Percentiles rank a stretch among this genome's conserved stretches.
Conservation (phyloP, 345 rosid species). For the Balakata baccata region DNA sequence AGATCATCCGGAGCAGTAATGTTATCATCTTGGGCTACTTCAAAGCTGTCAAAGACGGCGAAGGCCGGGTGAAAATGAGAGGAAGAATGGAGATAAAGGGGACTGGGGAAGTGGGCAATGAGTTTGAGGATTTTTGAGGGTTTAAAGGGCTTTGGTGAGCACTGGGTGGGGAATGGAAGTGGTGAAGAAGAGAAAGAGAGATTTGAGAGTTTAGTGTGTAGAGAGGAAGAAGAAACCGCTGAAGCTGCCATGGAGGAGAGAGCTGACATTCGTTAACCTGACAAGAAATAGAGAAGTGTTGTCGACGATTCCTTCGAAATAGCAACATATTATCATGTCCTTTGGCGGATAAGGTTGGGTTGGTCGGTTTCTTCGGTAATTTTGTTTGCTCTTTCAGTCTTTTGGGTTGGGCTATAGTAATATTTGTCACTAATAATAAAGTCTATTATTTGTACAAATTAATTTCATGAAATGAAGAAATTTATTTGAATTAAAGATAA, state of each 20-base stretch:
- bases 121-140: constrained; percentile 43
- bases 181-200: constrained; percentile 22
- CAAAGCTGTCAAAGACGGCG: constrained; percentile 36
- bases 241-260: constrained; percentile 34
- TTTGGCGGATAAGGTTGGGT: constrained; percentile 29
- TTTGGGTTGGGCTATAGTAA: neutral
- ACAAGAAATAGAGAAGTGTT: neutral
- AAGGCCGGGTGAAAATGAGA: constrained; percentile 33
- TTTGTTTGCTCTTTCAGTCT: neutral
- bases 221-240: constrained; percentile 32
- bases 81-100: constrained; percentile 18
- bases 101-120: constrained; percentile 34
- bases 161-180: constrained; percentile 20
- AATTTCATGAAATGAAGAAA: too few relatives aligned
- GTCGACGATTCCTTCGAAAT: neutral
- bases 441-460: too few relatives aligned
- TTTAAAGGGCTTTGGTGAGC: constrained; percentile 22
- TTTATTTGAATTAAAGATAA: too few relatives aligned
- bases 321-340: neutral
- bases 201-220: constrained; percentile 29
- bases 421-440: too few relatives aligned
- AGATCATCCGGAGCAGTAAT: constrained; percentile 26
- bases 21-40: constrained; percentile 28
- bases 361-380: neutral
- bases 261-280: constrained; percentile 9